A percentile compares a stretch with the other conserved stretches of the same genome.
Conservation (phyloP, 306 rosid species). For the Lathyrus oleraceus region DNA sequence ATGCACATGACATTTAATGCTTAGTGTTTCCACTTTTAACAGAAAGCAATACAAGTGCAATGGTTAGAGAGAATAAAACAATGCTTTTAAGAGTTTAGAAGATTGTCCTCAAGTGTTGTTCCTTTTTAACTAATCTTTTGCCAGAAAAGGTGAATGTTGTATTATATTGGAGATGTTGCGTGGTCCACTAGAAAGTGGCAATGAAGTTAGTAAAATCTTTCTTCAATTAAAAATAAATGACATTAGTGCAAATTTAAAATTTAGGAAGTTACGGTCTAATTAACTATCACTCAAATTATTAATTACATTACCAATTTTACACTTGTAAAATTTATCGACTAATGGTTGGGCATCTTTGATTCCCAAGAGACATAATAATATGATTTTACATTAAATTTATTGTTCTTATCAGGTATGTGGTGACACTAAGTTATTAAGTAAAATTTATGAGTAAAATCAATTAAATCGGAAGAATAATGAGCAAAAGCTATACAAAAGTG, state of each 20-base stretch:
- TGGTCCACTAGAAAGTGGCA: conserved; percentile 34
- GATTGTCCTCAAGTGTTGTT: conserved; percentile 24
- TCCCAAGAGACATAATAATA: too few relatives aligned
- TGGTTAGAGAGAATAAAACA: conserved; percentile 12
- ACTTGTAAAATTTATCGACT: too few relatives aligned
- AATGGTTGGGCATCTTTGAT: too few relatives aligned
- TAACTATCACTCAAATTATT: too few relatives aligned
- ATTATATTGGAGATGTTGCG: not conserved
- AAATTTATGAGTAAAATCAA: too few relatives aligned
- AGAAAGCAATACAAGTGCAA: conserved; percentile 11
- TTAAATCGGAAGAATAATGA: too few relatives aligned
- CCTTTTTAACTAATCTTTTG: not conserved
- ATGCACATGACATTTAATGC: conserved; percentile 33
- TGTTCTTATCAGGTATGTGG: too few relatives aligned
- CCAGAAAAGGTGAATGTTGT: not conserved
- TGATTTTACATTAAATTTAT: too few relatives aligned
- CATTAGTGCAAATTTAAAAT: not conserved
- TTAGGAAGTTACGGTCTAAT: not conserved
- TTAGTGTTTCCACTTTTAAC: not conserved
- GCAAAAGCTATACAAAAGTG: too few relatives aligned
- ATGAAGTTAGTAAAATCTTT: conserved; percentile 12
- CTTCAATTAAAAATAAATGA: not conserved
- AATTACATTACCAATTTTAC: too few relatives aligned
- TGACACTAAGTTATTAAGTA: too few relatives aligned
- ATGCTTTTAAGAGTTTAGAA: conserved; percentile 1